phyloP scores from a whole-genome alignment of 2,329 filamentous ascomycete species.

The Coniochaeta sp. region DNA sequence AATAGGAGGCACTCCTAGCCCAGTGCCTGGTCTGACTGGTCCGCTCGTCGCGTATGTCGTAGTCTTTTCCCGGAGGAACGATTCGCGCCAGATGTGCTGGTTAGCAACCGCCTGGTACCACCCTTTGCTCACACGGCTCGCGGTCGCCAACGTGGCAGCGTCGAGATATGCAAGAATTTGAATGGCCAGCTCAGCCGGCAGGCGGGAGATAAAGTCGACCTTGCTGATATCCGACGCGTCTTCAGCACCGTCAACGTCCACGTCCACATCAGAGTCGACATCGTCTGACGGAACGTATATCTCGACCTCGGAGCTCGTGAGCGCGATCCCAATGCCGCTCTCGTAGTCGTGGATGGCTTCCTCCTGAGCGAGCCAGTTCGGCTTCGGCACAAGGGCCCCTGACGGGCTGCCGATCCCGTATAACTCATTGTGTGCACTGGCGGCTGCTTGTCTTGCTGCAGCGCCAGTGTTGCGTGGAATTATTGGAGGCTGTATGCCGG shows the following conservation, averaged over 20 bases:
- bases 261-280: slow-evolving; percentile 26
- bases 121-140: slow-evolving; percentile 38
- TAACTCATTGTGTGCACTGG: slow-evolving; percentile 49
- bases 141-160: slow-evolving; percentile 39
- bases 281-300: slow-evolving; percentile 23
- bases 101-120: slow-evolving; percentile 43
- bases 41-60: slow-evolving; percentile 50
- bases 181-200: slow-evolving; percentile 52
- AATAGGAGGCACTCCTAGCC: slow-evolving; percentile 48
- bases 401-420: slow-evolving; percentile 12
- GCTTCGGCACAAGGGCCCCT: slow-evolving; percentile 25
- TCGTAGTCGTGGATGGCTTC: slow-evolving; percentile 48
- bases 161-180: slow-evolving; percentile 51
- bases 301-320: slow-evolving; percentile 34
- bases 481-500: slow-evolving; percentile 47
- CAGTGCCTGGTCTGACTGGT: slow-evolving; percentile 43
- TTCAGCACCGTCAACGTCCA: slow-evolving; percentile 17
- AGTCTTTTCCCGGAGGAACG: slow-evolving; percentile 54
- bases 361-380: slow-evolving; percentile 36
- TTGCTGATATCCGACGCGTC: slow-evolving; percentile 36
- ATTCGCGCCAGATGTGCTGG: slow-evolving; percentile 56
- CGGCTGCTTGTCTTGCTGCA: slow-evolving; percentile 52
- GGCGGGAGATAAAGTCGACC: slow-evolving; percentile 47
- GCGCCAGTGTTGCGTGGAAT: slow-evolving; percentile 53
- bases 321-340: slow-evolving; percentile 56